Conservation (phyloP, 345 rosid species). For the Syzygium aromaticum region DNA sequence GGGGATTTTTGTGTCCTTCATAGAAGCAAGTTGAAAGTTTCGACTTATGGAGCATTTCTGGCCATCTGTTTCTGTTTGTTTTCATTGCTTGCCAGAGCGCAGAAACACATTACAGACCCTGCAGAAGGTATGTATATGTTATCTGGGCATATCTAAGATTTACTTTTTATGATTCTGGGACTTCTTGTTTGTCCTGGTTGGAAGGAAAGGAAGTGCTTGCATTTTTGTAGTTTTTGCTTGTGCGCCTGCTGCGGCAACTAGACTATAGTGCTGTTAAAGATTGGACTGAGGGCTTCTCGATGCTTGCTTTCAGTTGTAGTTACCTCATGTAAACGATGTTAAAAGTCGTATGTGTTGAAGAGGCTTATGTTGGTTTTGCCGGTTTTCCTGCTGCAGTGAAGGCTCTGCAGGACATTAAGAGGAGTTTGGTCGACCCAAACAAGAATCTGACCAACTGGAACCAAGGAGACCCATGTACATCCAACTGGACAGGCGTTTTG, state of each 20-base stretch:
- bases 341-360: background rate
- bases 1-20: background rate
- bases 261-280: background rate
- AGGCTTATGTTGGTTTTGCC: background rate
- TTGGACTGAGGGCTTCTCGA: background rate
- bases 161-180: background rate
- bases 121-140: constrained; percentile 42
- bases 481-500: constrained; percentile 88
- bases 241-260: background rate
- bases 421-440: constrained; percentile 46
- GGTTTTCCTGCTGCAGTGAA: constrained; percentile 25
- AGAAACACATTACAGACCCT: constrained; percentile 39
- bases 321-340: background rate
- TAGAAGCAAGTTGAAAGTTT: constrained; percentile 4
- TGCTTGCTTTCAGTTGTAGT: background rate
- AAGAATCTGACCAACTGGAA: constrained; percentile 65
- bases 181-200: background rate
- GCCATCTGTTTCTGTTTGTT: constrained; percentile 29
- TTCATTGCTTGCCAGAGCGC: constrained; percentile 30
- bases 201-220: background rate
- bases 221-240: background rate
- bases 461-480: constrained; percentile 73
- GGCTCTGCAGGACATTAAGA: constrained; percentile 52
- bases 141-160: background rate
- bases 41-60: constrained; percentile 17